These are phyloP conservation scores for Bullera alba DNA, from an alignment of 768 basidiomycete species.

Conservation along the genomic window DNA sequence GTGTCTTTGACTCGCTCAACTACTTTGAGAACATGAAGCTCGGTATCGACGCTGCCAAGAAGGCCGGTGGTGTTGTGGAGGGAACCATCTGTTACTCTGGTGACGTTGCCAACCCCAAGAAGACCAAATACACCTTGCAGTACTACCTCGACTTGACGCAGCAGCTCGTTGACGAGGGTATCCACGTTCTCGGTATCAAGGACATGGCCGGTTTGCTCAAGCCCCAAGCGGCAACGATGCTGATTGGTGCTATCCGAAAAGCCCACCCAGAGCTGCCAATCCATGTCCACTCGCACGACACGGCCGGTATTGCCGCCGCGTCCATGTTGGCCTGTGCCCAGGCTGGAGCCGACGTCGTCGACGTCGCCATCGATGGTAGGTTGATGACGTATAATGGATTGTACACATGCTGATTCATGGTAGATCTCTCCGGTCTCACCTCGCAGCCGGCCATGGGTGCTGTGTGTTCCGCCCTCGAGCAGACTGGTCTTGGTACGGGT, in stretches of 20 bases:
- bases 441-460: slow-evolving; percentile 99
- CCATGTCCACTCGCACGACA: slow-evolving; percentile 99
- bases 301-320: slow-evolving; percentile 95
- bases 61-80: slow-evolving; percentile 96
- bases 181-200: slow-evolving; percentile 95
- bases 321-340: slow-evolving; percentile 92
- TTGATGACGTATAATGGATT: slow-evolving; percentile 11
- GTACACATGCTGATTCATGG: slow-evolving; percentile 6
- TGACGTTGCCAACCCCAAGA: slow-evolving; percentile 87
- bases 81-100: slow-evolving; percentile 98
- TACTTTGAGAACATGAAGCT: slow-evolving; percentile 98
- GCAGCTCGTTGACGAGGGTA: slow-evolving; percentile 84
- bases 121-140: slow-evolving; percentile 92
- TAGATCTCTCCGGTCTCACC: slow-evolving; percentile 96
- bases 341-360: slow-evolving; percentile 96
- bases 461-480: slow-evolving; percentile 87
- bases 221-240: slow-evolving; percentile 85
- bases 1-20: slow-evolving; percentile 98
- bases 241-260: slow-evolving; percentile 88
- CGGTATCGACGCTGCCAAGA: slow-evolving; percentile 99
- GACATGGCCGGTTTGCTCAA: slow-evolving; percentile 98
- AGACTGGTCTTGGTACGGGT: slow-evolving; percentile 85
- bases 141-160: slow-evolving; percentile 97
- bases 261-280: slow-evolving; percentile 96
- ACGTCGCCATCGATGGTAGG: slow-evolving; percentile 97